phyloP scores from a whole-genome alignment of 129 eudicot genomes.

The Chrysanthemum lavandulifolium region DNA sequence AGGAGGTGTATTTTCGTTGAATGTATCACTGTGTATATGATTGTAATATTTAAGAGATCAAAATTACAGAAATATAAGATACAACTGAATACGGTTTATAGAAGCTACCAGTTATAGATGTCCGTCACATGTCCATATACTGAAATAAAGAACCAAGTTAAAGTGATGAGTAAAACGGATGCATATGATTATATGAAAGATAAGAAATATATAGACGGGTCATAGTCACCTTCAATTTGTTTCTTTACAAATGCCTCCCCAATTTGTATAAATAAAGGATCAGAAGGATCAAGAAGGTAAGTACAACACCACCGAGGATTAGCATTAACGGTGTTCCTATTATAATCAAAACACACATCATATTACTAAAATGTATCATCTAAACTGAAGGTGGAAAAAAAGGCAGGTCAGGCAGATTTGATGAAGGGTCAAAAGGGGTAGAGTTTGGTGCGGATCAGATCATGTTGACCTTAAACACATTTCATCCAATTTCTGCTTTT shows the following conservation, averaged over 20 bases:
- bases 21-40: constrained; percentile 68
- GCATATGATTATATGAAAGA: too few relatives aligned
- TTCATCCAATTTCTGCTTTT: too few relatives aligned
- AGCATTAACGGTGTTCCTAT: constrained; percentile 83
- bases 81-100: not conserved
- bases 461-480: too few relatives aligned
- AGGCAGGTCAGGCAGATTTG: not conserved
- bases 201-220: not conserved
- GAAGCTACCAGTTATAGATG: constrained; percentile 85
- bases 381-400: not conserved
- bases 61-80: not conserved
- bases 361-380: constrained; percentile 9
- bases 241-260: constrained; percentile 81
- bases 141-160: constrained; percentile 29
- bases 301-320: constrained; percentile 97
- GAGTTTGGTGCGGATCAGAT: too few relatives aligned
- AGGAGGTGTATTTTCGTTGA: constrained; percentile 92
- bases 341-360: not conserved
- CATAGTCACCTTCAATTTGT: constrained; percentile 59
- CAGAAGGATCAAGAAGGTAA: constrained; percentile 92
- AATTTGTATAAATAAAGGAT: constrained; percentile 77
- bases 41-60: constrained; percentile 16
- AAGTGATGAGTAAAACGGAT: not conserved
- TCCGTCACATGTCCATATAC: constrained; percentile 97
- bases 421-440: too few relatives aligned